Evolutionary conservation across 768 basidiomycete genomes (phyloP).

Genomic region (Naganishia friedmannii): DNA sequence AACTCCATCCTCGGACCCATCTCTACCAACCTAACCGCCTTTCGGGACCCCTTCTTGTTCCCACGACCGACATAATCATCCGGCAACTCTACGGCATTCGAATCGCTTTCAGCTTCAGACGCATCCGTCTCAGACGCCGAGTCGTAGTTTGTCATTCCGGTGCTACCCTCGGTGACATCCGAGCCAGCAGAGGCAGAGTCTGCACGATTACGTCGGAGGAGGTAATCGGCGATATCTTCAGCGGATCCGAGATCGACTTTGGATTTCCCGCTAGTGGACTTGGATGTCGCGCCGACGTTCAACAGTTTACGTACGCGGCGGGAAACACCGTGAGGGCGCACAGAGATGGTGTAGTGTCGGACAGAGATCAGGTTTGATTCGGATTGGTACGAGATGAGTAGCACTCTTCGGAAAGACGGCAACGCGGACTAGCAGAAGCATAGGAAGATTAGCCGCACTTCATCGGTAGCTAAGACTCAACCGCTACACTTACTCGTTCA

Average conservation of each 20-base stretch:
- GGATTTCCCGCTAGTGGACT: slow-evolving; percentile 38
- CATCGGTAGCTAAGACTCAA: not conserved
- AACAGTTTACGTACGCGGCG: slow-evolving; percentile 83
- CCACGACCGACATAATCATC: slow-evolving; percentile 93
- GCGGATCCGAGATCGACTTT: slow-evolving; percentile 81
- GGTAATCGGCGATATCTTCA: slow-evolving; percentile 91
- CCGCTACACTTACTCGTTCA: slow-evolving; percentile 49
- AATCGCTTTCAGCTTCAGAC: slow-evolving; percentile 62
- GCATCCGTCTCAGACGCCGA: slow-evolving; percentile 75
- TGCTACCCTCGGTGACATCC: slow-evolving; percentile 64
- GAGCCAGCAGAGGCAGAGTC: slow-evolving; percentile 55
- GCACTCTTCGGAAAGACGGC: slow-evolving; percentile 70
- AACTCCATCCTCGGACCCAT: slow-evolving; percentile 94
- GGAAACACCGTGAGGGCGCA: slow-evolving; percentile 91
- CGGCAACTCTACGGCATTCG: slow-evolving; percentile 66
- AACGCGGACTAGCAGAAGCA: slow-evolving; percentile 68
- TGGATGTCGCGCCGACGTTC: slow-evolving; percentile 57
- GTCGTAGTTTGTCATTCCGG: slow-evolving; percentile 60
- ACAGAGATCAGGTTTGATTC: slow-evolving; percentile 82
- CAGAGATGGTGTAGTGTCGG: slow-evolving; percentile 90
- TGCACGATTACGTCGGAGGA: slow-evolving; percentile 61
- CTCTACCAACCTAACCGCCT: slow-evolving; percentile 88
- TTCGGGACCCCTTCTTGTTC: slow-evolving; percentile 83
- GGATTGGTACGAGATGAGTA: slow-evolving; percentile 85
- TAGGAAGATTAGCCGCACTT: not conserved